phyloP scores from a whole-genome alignment of 352 stramenopile genomes.

The Globisporangium polare region DNA sequence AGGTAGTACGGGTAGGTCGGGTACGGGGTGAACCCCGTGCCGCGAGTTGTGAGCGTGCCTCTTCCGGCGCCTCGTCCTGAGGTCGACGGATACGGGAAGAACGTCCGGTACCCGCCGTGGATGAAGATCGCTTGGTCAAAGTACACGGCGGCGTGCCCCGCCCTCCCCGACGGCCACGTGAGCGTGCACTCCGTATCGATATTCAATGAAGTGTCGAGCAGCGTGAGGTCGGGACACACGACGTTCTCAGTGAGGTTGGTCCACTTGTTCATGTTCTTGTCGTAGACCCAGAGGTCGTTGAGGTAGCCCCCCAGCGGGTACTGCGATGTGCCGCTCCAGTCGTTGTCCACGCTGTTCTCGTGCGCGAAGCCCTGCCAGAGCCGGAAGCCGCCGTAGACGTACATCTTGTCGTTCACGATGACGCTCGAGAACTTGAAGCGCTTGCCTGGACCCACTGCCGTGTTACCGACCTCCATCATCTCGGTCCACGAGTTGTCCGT shows the following conservation, averaged over 20 bases:
- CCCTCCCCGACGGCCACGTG: slow-evolving; percentile 85
- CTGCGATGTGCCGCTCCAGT: slow-evolving; percentile 72
- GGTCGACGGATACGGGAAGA: slow-evolving; percentile 93
- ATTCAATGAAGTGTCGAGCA: slow-evolving; percentile 56
- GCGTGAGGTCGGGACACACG: slow-evolving; percentile 53
- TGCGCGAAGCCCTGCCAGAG: slow-evolving; percentile 95
- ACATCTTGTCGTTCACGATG: slow-evolving; percentile 49
- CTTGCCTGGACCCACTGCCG: slow-evolving; percentile 67
- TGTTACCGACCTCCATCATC: slow-evolving; percentile 72
- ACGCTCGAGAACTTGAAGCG: slow-evolving; percentile 92
- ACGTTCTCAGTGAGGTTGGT: slow-evolving; percentile 64
- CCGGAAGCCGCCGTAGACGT: slow-evolving; percentile 90
- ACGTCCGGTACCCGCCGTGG: slow-evolving; percentile 93
- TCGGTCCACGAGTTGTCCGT: slow-evolving; percentile 87
- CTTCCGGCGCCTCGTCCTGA: slow-evolving; percentile 73
- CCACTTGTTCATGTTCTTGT: slow-evolving; percentile 63
- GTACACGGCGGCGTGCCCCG: slow-evolving; percentile 79
- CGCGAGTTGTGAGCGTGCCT: slow-evolving; percentile 45
- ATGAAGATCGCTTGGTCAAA: slow-evolving; percentile 81
- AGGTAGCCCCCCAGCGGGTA: slow-evolving; percentile 92
- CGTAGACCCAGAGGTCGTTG: slow-evolving; percentile 92
- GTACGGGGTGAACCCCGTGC: slow-evolving; percentile 81
- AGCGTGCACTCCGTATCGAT: slow-evolving; percentile 73
- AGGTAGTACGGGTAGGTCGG: slow-evolving; percentile 93
- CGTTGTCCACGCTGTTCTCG: slow-evolving; percentile 86